Evolutionary conservation across 75 land plant species (phyloP), one percentile per base, ranked within the genome.

Genomic region (Isoetes taiwanensis): DNA sequence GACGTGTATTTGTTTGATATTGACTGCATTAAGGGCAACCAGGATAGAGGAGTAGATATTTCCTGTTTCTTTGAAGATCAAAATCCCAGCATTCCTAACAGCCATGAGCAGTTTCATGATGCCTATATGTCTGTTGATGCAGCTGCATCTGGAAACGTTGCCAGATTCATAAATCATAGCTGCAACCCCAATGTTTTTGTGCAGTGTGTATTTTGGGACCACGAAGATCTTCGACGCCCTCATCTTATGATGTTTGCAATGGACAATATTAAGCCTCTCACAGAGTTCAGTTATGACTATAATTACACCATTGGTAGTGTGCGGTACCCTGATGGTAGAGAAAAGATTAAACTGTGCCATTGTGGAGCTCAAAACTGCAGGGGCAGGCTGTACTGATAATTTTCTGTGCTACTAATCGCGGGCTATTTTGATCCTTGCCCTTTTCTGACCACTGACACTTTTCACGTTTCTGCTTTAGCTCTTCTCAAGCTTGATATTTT

Each of bases 161-260:
- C 85, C 43, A 78, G 89, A 0, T 86, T 86, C 52, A 86, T 86
- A 68, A 83, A 82, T 60, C 91, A 79, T 34, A 86, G 91, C 56
- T 82, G 83, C 59, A 71, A 67, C 1, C 91, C 91, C 6, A 86
- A 76, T 63, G 64, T 82, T 2, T 64, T 77, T 16, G 72, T 77
- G 72, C 83, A 83, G 64, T 70, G 73, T 30, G 75, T 86, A 20
- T 33, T 72, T 9, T 52, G 46, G 61, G 81, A 77, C 5, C 79
- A 70, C 34, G 48, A 64, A 40, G 64, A 67, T 52, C 63, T 69
- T 21, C 26, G 37, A 27, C 61, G 52, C 67, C 74, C 82, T 21
- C 87, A 83, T 64, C 61, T 86, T 53, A 78, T 67, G 68, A 71
- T 86, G 50, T 80, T 68, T 72, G 78, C 91, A 9, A 66, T 69